Evolutionary conservation across 371 early-diverging fungal genomes (phyloP).

Genomic region (Nematocida parisii): DNA sequence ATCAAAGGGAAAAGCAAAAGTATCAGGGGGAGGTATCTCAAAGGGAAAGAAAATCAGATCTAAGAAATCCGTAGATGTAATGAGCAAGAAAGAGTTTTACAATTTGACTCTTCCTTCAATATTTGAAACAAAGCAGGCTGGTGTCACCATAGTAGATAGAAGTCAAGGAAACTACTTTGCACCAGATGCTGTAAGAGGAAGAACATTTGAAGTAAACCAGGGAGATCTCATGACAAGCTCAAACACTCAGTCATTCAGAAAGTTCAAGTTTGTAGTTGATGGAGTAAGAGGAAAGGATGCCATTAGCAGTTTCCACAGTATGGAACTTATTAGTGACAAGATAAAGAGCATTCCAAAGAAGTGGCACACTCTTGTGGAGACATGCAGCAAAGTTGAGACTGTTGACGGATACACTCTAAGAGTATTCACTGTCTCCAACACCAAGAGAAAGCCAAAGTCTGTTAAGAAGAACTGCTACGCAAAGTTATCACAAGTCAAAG

Average conservation of each 20-base stretch:
- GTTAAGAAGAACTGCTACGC: conserved; percentile 97
- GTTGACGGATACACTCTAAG: conserved; percentile 97
- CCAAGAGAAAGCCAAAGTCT: conserved; percentile 87
- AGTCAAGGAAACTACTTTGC: conserved; percentile 60
- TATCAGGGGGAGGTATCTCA: conserved; percentile 42
- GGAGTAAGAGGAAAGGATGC: conserved; percentile 95
- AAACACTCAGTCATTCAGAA: conserved; percentile 87
- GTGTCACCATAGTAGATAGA: conserved; percentile 64
- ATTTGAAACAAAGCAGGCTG: conserved; percentile 55
- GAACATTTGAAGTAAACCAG: conserved; percentile 92
- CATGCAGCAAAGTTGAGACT: conserved; percentile 94
- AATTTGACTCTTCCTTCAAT: conserved; percentile 56
- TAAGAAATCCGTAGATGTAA: conserved; percentile 59
- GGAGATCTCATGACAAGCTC: conserved; percentile 79
- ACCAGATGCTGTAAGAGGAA: conserved; percentile 75
- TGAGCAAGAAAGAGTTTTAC: conserved; percentile 67
- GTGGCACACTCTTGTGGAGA: conserved; percentile 98
- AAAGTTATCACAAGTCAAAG: conserved; percentile 86
- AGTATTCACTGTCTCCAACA: conserved; percentile 93
- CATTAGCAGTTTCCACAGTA: conserved; percentile 98
- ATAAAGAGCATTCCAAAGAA: conserved; percentile 97
- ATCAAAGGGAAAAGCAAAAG: conserved; percentile 55
- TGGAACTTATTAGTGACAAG: conserved; percentile 99
- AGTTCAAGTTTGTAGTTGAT: conserved; percentile 92
- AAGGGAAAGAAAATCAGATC: conserved; percentile 62